Evolutionary conservation across 257 asterid species (phyloP).

Genomic region (Scutellaria minor): DNA sequence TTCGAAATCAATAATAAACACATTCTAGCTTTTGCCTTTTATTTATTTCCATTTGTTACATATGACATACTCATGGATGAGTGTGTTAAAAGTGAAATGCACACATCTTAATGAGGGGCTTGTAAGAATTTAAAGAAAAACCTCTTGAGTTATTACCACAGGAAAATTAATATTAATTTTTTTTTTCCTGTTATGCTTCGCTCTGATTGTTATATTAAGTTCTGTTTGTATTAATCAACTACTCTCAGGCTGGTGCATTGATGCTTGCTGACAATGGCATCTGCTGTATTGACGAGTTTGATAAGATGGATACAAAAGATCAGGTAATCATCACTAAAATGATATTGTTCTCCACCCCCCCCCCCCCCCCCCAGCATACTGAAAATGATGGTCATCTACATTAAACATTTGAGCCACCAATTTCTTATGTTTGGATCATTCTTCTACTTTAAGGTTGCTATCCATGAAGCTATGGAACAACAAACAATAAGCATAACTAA

Average conservation of each 20-base stretch:
- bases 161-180: neutral
- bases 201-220: conserved; percentile 1
- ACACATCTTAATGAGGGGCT: neutral
- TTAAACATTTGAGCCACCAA: conserved; percentile 28
- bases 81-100: neutral
- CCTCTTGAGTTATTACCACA: neutral
- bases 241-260: conserved; percentile 94
- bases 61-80: neutral
- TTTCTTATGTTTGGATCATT: conserved; percentile 30
- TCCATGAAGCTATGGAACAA: conserved; percentile 99
- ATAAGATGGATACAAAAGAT: conserved; percentile 96
- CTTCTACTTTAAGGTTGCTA: conserved; percentile 74
- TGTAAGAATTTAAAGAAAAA: neutral
- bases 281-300: conserved; percentile 98
- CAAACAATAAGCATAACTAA: conserved; percentile 99
- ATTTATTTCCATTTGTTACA: neutral
- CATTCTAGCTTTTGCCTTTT: neutral
- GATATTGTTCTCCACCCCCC: neutral
- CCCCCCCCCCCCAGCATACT: no score
- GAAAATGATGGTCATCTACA: conserved; percentile 2
- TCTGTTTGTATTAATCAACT: conserved; percentile 20
- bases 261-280: conserved; percentile 99
- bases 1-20: neutral
- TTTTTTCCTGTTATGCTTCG: neutral
- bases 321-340: conserved; percentile 59